Evolutionary conservation across 495 filamentous ascomycete species (phyloP).

Genomic region (Penicillium verhagenii): DNA sequence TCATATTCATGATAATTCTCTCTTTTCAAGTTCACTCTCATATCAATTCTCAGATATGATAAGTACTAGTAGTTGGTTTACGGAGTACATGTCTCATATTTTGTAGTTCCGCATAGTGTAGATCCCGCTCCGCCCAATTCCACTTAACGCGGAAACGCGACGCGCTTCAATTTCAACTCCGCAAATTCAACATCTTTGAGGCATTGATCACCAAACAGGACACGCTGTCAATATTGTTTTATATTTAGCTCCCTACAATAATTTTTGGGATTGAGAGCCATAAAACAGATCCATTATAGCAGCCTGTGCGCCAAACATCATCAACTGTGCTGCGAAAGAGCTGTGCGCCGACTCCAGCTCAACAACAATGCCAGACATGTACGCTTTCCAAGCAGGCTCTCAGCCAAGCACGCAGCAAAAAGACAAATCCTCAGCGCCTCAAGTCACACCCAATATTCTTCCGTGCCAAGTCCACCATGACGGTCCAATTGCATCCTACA

Average conservation of each 20-base stretch:
- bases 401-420: conserved; percentile 18
- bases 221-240: background rate
- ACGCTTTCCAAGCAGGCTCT: conserved; percentile 35
- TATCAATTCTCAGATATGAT: no score
- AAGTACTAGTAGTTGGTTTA: conserved; percentile 6
- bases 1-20: background rate
- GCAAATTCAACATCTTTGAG: conserved; percentile 3
- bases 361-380: conserved; percentile 34
- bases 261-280: background rate
- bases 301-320: background rate
- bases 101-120: conserved; percentile 3
- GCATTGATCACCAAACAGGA: background rate
- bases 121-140: conserved; percentile 5
- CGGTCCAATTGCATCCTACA: conserved; percentile 62
- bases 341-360: background rate
- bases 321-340: background rate
- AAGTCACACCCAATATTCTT: conserved; percentile 71
- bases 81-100: no score
- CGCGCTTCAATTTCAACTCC: conserved; percentile 27
- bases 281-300: background rate
- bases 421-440: conserved; percentile 10
- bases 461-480: conserved; percentile 82
- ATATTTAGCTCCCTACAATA: background rate
- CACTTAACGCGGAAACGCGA: conserved; percentile 42
- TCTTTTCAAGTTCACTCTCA: no score